Evolutionary conservation across 1,284 basidiomycete species (phyloP), one percentile per base, ranked within the genome.

Genomic region (Ganoderma leucocontextum): DNA sequence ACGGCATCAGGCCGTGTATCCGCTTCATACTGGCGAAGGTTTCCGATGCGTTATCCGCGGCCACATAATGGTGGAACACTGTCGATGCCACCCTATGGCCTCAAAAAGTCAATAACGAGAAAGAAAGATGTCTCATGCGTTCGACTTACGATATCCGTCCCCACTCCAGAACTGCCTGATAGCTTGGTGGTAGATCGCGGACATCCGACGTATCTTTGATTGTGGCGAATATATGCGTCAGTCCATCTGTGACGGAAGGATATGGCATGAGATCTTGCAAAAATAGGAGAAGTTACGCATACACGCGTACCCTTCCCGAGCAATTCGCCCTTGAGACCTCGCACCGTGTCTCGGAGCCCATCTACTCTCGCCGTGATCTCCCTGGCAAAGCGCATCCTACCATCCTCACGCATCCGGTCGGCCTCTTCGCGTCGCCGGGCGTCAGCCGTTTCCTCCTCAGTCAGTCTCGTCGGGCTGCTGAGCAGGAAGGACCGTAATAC

Each of bases 1-100:
- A 99, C 3, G 97, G 97, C 95, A 99, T 98, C 68, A 98, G 83
- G 1, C 95, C 95, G 78, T 99, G 98, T 65, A 98, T 89, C 53
- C 97, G 89, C 82, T 99, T 99, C 71, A 99, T 82, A 70, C 90
- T 88, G 1, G 94, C 87, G 73, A 99, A 93, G 13, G 91, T 93
- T 74, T 98, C 94, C 4, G 96, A 97, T 12, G 96, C 94, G 67
- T 91, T 93, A 80, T 99, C 97, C 17, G 95, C 90, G 0, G 97
- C 97, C 42, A 98, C 90, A 75, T 97, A 97, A 60, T 95, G 90
- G 74, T 97, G 95, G 80, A 99, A 99, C 62, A 99, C 91, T 3
- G 97, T 98, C 5, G 97, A 97, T 0, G 97, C 98, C 69, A 98
- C 82, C 42, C 95, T 91, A 73, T 36, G 35, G 22, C 47, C 66